Conservation (phyloP, 2,329 filamentous ascomycete genomes). For the Boeremia lycopersici region DNA sequence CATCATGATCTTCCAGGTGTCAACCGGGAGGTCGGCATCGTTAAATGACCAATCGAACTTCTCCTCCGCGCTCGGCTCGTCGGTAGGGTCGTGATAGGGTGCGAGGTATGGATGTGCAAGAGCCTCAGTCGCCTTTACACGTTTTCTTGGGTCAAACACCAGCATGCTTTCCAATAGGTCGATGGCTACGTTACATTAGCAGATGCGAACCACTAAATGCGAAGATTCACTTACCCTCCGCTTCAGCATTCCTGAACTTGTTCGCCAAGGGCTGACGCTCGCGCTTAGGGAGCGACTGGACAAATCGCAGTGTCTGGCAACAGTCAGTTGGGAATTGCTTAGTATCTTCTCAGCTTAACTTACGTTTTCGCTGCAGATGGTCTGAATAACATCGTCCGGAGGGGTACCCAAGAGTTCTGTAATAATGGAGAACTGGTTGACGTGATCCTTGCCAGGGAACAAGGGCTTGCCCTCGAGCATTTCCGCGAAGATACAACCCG, state of each 20-base stretch:
- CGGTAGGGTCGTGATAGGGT: slow-evolving; percentile 95
- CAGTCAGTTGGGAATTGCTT: slow-evolving; percentile 23
- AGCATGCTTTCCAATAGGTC: slow-evolving; percentile 96
- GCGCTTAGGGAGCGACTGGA: slow-evolving; percentile 94
- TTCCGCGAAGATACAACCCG: slow-evolving; percentile 97
- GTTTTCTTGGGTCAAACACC: slow-evolving; percentile 97
- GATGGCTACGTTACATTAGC: slow-evolving; percentile 65
- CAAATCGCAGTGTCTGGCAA: slow-evolving; percentile 85
- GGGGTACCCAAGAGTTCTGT: slow-evolving; percentile 95
- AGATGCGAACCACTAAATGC: not conserved
- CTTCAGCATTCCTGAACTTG: slow-evolving; percentile 96
- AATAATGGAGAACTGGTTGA: slow-evolving; percentile 99
- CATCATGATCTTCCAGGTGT: slow-evolving; percentile 99
- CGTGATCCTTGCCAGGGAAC: slow-evolving; percentile 98
- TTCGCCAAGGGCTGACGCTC: slow-evolving; percentile 83
- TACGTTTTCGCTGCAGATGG: slow-evolving; percentile 97
- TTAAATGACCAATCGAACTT: slow-evolving; percentile 99
- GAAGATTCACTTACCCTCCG: slow-evolving; percentile 65
- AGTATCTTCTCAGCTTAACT: slow-evolving; percentile 42
- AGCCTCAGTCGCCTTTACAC: slow-evolving; percentile 84
- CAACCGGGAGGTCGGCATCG: slow-evolving; percentile 93
- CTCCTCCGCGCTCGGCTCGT: slow-evolving; percentile 93
- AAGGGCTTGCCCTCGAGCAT: slow-evolving; percentile 99
- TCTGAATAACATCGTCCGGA: slow-evolving; percentile 97
- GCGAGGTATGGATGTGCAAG: slow-evolving; percentile 91